Evolutionary conservation across 1,284 basidiomycete species (phyloP), one percentile per base, ranked within the genome.

Genomic region (Cystobasidium sp.): DNA sequence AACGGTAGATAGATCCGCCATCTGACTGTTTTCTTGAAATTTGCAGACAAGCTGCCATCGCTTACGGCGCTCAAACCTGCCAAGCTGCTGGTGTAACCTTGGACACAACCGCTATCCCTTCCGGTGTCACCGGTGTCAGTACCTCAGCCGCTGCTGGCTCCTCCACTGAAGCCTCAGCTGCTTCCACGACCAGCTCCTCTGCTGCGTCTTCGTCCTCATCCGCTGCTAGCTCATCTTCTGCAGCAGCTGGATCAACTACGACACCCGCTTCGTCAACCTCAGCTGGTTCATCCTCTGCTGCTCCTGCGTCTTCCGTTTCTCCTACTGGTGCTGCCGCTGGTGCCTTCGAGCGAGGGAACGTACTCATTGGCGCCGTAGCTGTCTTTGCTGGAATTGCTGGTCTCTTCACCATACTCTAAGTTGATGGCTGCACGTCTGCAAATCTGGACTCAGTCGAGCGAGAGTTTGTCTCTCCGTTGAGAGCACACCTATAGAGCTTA

Each of bases 71-170:
- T 31, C 62, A 66, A 44, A 46, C 51, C 12, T 73, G 70, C 63
- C 51, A 44, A 41, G n/a, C 16, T 6, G 62, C 66, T 22, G 70
- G 70, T 43, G 53, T 73, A 18, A 73, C 70, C 10, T 52, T 73
- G 8, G 62, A 73, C 62, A 73, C 63, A 8, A 66, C 52, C 43
- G 70, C 70, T 22, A 46, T 58, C 6, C 70, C 70, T 20, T 56
- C 70, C 18, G 70, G 70, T 9, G 63, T 66, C 7, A 66, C 70
- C 14, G 53, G 44, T 6, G 10, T 51, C 8, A 16, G 43, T 5
- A 65, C 43, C 62, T 22, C 46, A 6, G 18, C 68, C 14, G 31
- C 39, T 59, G 56, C 56, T n/a, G 39, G 12, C 1, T 24, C 47
- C 61, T 20, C 31, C 39, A 24, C 70, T 46, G 43, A 46, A 55